Base-by-base conservation (phyloP, 192 early-diverging fungal species). In the Umbelopsis ramanniana region DNA sequence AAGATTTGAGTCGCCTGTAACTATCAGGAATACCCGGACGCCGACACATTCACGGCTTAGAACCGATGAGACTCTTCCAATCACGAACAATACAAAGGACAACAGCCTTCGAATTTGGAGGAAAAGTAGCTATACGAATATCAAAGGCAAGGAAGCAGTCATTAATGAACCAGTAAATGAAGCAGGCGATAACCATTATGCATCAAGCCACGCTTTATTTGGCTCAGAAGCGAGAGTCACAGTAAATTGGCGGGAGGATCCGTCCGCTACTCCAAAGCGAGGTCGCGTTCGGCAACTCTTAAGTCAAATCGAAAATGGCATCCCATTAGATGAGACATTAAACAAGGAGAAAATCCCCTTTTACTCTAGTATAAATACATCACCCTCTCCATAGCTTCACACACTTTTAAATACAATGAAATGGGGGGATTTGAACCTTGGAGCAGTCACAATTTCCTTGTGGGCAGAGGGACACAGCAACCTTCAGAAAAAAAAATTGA, bases 361-460 rank as follows among this genome's bases (percentile, higher is more conserved):
- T 22, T 63, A 63, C 33, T 35, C 57, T 63, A 63, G 23, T 55
- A 24, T 26, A 55, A 22, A 14, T 63, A 63, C 17, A 37, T 63
- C 55, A 14, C 15, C 33, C 14, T 29, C 33, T 37, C 5, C 33
- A 35, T 63, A 63, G 33, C 26, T 37, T 35, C 29, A 29, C 29
- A 29, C 1, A 29, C 29, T 29, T 29, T 29, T 2, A 29, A 29
- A 29, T 29, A 29, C 29, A 29, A 29, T 29, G 29, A 29, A 29
- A 29, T 29, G 11, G 40, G 11, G 1, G 40, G 40, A 43, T 12
- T 54, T 24, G 26, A 29, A 23, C 24, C 5, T 26, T 54, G 14
- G 3, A 63, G 57, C 57, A 63, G 57, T 63, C 57, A 63, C 57
- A 63, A 29, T 37, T 37, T 29, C 15, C 22, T 54, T 43, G 40